Base-by-base conservation (phyloP, 2,329 filamentous ascomycete genomes). In the Geosmithia flava region DNA sequence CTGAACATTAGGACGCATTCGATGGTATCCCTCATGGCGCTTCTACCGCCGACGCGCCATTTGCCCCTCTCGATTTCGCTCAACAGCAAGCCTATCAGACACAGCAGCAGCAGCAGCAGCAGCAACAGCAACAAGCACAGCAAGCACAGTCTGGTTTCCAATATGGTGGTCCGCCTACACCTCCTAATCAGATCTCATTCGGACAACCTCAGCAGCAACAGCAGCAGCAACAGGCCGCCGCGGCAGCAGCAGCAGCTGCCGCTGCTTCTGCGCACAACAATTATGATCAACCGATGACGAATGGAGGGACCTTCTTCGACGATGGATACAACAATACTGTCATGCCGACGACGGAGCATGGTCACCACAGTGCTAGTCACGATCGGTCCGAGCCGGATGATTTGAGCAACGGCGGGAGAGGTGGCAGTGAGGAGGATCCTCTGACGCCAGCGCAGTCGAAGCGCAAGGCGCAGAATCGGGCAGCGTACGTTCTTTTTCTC, bases 391-490 rank as follows among this genome's bases (percentile, higher is more conserved):
- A 62, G 17, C 49, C 55, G 37, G 68, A 67, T 37, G 67, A 69
- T 33, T 51, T 39, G 10, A 55, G 56, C 57, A 44, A 53, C 55
- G 30, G 46, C 19, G 61, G 59, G 44, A 37, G 33, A 40, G 62
- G 57, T 20, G 72, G 68, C 17, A 76, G 76, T 57, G 78, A 77
- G 39, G 76, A 78, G 11, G 76, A 76, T 44, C 65, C 71, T 46
- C 48, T 78, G 57, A 79, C 74, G 20, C 76, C 76, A 0, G 75
- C 75, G 6, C 75, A 80, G 57, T 76, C 73, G 11, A 68, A 74
- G 56, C 70, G 77, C 51, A 80, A 80, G 58, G 76, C 75, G 43
- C 77, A 80, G 61, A 80, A 80, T 53, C 68, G 77, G 55, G 75
- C 76, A 54, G 77, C 77, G 77, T 80, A 69, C 54, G 76, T 76